phyloP scores from a whole-genome alignment of 1,284 basidiomycete genomes.

The Cerrena zonata region DNA sequence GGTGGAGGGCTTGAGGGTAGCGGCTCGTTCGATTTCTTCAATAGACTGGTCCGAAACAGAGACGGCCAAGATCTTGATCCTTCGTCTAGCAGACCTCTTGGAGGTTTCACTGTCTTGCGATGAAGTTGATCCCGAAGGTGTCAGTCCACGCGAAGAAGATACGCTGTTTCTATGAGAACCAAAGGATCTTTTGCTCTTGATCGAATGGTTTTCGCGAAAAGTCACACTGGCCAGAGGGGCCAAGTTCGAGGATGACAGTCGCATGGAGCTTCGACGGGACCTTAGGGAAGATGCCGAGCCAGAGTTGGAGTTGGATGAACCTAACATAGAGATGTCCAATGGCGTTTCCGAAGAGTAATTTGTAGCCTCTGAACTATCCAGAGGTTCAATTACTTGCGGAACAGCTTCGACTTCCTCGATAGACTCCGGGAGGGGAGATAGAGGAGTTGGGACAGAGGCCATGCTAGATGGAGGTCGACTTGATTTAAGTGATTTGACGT shows the following conservation, averaged over 20 bases:
- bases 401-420: background rate
- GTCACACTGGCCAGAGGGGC: constrained; percentile 23
- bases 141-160: background rate
- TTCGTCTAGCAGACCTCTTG: background rate
- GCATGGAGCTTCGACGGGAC: background rate
- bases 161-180: constrained; percentile 6
- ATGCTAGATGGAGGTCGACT: constrained; percentile 13
- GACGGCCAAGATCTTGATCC: background rate
- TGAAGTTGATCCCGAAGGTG: constrained; percentile 6
- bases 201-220: constrained; percentile 22
- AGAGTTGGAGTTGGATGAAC: background rate
- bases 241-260: constrained; percentile 9
- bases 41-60: background rate
- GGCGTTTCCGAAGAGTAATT: background rate
- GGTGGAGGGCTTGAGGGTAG: background rate
- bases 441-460: constrained; percentile 6
- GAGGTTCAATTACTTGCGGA: background rate
- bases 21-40: background rate
- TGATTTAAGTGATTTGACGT: background rate
- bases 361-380: background rate
- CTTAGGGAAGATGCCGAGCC: background rate
- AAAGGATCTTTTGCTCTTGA: constrained; percentile 10
- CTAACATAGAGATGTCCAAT: too few relatives aligned
- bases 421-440: constrained; percentile 5
- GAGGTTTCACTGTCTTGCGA: background rate